phyloP scores from a whole-genome alignment of 306 rosid species.

The Macrotyloma uniflorum region DNA sequence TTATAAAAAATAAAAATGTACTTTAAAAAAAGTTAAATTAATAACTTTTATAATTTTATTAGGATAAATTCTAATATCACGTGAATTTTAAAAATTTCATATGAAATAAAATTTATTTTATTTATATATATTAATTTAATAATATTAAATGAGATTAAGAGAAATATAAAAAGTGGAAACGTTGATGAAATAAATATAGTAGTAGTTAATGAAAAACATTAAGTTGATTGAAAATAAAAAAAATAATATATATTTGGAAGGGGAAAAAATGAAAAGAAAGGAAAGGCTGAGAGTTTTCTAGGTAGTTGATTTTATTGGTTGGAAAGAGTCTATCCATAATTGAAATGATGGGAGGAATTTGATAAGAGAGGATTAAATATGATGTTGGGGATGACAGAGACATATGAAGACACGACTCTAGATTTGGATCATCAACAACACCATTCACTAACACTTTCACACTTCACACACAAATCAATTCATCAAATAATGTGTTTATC shows the following conservation, averaged over 20 bases:
- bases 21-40: too few relatives aligned
- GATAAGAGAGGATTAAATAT: constrained; percentile 30
- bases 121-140: too few relatives aligned
- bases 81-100: too few relatives aligned
- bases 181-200: too few relatives aligned
- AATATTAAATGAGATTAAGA: too few relatives aligned
- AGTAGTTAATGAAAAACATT: too few relatives aligned
- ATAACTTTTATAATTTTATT: too few relatives aligned
- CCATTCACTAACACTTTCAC: background rate
- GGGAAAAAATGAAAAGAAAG: background rate
- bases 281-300: constrained; percentile 3
- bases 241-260: background rate
- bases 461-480: constrained; percentile 7
- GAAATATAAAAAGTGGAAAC: too few relatives aligned
- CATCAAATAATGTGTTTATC: constrained; percentile 1
- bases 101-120: too few relatives aligned
- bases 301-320: constrained; percentile 33
- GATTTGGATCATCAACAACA: constrained; percentile 27
- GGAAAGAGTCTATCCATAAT: constrained; percentile 16
- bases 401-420: background rate
- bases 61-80: too few relatives aligned
- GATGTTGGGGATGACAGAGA: constrained; percentile 28
- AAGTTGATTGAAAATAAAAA: background rate
- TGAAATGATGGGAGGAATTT: constrained; percentile 16
- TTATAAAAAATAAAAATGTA: too few relatives aligned